Base-by-base conservation (phyloP, 1,284 basidiomycete genomes). In the Moesziomyces globuligerus region DNA sequence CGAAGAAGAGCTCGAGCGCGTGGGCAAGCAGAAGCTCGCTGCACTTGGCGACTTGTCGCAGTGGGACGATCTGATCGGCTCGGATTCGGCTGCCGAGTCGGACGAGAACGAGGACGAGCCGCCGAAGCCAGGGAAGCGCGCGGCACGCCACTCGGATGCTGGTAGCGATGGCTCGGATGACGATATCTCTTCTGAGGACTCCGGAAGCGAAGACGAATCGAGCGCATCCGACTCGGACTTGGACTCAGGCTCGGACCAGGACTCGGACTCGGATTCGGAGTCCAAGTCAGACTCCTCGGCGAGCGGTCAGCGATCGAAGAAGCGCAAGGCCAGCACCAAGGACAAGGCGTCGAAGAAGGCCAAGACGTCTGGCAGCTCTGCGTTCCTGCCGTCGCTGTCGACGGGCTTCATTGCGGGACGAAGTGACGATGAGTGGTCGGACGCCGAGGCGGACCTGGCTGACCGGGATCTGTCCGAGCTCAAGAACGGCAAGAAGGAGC, bases 351-450 rank as follows among this genome's bases (percentile, higher is more conserved):
- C 39, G 1, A 64, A 65, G 39, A 55, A 62, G 23, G 21, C 39
- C 18, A 50, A 46, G 29, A 25, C 56, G 11, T 23, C 54, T 4
- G 42, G 83, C 3, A 85, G 86, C 21, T 94, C 93, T 2, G 89
- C 89, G 1, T 97, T 96, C 85, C 86, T 97, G 3, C 94, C 94
- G 20, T 90, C 91, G 0, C 88, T 97, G 25, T 87, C 92, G 2
- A 88, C 90, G 8, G 94, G 94, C 1, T 98, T 91, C 81, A 64
- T 83, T 24, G 87, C 89, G 36, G 87, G 88, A 43, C 91, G 91
- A 1, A 89, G 89, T 48, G 92, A 90, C 26, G 88, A 88, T 47
- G 85, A 84, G 68, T 72, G 72, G 64, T 91, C 90, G 18, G 92
- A 94, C 75, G 87, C 87, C 60, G 90, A 90, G 74, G 90, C 91